Evolutionary conservation across 2,329 filamentous ascomycete species (phyloP), one percentile per base, ranked within the genome.

Genomic region (Cylindrodendrum hubeiense): DNA sequence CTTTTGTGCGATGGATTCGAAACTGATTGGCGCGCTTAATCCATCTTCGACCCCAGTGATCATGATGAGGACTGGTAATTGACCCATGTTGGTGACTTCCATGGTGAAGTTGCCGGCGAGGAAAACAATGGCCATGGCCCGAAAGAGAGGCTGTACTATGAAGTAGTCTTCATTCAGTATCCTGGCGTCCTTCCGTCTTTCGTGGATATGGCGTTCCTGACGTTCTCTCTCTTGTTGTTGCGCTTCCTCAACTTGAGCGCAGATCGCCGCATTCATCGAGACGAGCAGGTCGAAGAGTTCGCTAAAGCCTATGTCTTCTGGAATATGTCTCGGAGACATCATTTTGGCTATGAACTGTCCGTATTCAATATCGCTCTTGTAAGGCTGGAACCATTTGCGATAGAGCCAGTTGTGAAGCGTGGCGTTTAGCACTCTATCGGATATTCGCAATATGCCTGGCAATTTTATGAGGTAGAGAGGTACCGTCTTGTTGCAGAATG

Each of bases 361-460:
- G 17, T 58, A 63, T 50, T 70, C 65, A 3, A 70, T 67, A 7
- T 68, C 63, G n/a, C 28, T 57, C 7, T 55, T 34, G 22, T 68
- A 71, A 8, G 60, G 63, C 7, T 9, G 17, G 21, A 65, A 65
- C 63, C 69, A 70, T 5, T 51, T 55, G 0, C 19, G 9, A 12
- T 68, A 65, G 15, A 39, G 15, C 37, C 37, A 39, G 15, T 17
- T 15, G 17, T n/a, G n/a, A 1, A 71, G 41, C 30, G 47, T 61
- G 24, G 63, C 65, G 13, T 64, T 52, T 5, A 71, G 44, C 7
- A 39, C 33, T n/a, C n/a, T 12, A 8, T 8, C 15, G 4, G n/a
- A 7, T 15, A 17, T n/a, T n/a, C n/a, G 15, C 3, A 26, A 15
- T 13, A 3, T 5, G 12, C 19, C 41, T 6, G 22, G 21, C 13